Evolutionary conservation across 345 rosid species (phyloP).

Genomic region (Trapa incisa): DNA sequence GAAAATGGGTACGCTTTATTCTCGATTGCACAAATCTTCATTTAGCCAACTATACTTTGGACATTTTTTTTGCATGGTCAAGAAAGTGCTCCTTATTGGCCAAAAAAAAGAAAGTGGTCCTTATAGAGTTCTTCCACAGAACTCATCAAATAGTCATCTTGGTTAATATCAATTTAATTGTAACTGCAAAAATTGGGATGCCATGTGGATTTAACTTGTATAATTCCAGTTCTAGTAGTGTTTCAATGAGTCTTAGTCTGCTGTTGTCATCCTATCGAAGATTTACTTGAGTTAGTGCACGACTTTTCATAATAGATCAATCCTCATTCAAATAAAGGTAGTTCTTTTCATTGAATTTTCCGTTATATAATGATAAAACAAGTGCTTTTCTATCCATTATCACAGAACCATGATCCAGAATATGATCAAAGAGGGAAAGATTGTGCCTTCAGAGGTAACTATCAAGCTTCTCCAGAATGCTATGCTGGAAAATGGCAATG

Average conservation of each 20-base stretch:
- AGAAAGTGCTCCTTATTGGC: too few species aligned
- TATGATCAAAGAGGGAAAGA: constrained; percentile 59
- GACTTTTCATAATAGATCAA: not conserved
- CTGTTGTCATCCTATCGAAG: not conserved
- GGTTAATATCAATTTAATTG: not conserved
- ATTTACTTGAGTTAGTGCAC: not conserved
- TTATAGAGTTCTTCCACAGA: not conserved
- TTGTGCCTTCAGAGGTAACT: constrained; percentile 83
- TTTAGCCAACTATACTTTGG: not conserved
- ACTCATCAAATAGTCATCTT: not conserved
- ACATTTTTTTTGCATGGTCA: not conserved
- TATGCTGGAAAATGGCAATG: constrained; percentile 41
- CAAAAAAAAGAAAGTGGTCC: not conserved
- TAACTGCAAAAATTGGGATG: not conserved
- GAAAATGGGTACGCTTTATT: constrained; percentile 44
- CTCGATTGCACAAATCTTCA: not conserved
- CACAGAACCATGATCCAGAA: constrained; percentile 53
- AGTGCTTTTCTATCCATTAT: constrained; percentile 2
- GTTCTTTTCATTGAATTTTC: not conserved
- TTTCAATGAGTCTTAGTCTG: not conserved
- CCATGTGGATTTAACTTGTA: not conserved
- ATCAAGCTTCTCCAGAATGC: constrained; percentile 67
- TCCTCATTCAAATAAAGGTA: not conserved
- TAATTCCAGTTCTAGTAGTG: not conserved
- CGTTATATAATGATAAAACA: not conserved